phyloP scores from a whole-genome alignment of 345 rosid genomes.

The Heritiera littoralis region DNA sequence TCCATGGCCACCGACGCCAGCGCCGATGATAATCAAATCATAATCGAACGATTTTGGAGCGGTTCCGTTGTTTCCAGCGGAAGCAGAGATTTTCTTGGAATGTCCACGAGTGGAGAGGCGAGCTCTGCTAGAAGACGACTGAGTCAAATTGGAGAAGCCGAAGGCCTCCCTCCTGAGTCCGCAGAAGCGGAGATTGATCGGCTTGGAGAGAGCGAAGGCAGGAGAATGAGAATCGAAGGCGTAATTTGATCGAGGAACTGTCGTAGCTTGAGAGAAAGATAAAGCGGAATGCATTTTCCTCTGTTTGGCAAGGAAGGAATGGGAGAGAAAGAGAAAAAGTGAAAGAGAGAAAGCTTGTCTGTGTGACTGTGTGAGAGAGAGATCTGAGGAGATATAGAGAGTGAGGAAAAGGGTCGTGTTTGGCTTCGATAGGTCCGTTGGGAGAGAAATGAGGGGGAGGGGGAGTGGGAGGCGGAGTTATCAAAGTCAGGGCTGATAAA shows the following conservation, averaged over 20 bases:
- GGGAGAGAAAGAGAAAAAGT: neutral
- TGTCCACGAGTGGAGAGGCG: conserved; percentile 17
- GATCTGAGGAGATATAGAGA: conserved; percentile 30
- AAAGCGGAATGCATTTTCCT: conserved; percentile 59
- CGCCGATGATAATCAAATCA: conserved; percentile 92
- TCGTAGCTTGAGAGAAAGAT: conserved; percentile 44
- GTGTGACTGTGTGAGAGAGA: conserved; percentile 35
- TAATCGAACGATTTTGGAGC: conserved; percentile 77
- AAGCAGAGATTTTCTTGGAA: conserved; percentile 40
- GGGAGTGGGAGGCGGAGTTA: conserved; percentile 51
- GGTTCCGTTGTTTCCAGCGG: conserved; percentile 55
- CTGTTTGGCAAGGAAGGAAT: neutral
- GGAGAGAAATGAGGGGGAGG: conserved; percentile 18
- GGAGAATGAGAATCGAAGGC: conserved; percentile 25
- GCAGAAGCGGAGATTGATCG: conserved; percentile 67
- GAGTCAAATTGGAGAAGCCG: conserved; percentile 31
- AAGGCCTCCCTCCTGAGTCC: conserved; percentile 77
- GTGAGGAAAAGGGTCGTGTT: neutral
- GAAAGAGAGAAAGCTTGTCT: conserved; percentile 11
- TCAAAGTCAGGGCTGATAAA: conserved; percentile 57
- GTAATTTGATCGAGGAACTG: conserved; percentile 39
- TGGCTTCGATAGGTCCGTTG: conserved; percentile 49
- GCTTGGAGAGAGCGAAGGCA: conserved; percentile 36
- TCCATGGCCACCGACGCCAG: conserved; percentile 99
- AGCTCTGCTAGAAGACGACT: conserved; percentile 24